Base-by-base conservation (phyloP, 2,329 filamentous ascomycete species). In the Macrophomina tecta region DNA sequence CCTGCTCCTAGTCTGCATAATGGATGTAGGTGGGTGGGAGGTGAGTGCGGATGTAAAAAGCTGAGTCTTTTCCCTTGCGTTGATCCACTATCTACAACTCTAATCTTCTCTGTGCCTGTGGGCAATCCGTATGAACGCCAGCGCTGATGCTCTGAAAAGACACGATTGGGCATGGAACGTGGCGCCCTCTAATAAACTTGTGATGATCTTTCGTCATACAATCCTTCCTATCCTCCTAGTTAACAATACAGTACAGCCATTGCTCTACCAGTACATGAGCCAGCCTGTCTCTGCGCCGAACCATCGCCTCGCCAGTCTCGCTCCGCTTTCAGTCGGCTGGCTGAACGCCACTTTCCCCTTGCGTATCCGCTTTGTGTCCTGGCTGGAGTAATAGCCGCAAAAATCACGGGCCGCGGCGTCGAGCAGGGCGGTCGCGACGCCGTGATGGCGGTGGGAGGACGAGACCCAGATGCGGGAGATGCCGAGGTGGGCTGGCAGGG, bases 381-480 rank as follows among this genome's bases (percentile, higher is more conserved):
- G 30, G 30, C 34, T n/a, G 5, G 5, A 62, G 6, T 48, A 34
- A 3, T 36, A 28, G 11, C n/a, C n/a, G 42, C 52, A 55, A 18
- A 65, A 66, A 30, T 40, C 45, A 7, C 34, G 36, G 2, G 53
- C 46, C 6, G 23, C 85, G 65, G 81, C 83, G 68, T 90, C 85
- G 18, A 90, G 75, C 53, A 90, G 76, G 65, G 82, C 81, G 63
- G 82, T 82, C 4, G 87, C 88, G 63, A 89, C 83, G 8, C 87
- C 86, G 69, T 84, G 82, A 49, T 85, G 78, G 38, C 88, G 82
- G 67, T 86, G 84, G 1, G 82, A 80, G 5, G 81, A 82, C 7
- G 85, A 87, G 0, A 86, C 88, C 89, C 89, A 91, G 70, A 91
- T 87, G 36, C 89, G 83, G 30, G 88, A 89, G 32, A 91, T 84